Conservation (phyloP, 768 basidiomycete genomes). For the Tulasnella sp. region DNA sequence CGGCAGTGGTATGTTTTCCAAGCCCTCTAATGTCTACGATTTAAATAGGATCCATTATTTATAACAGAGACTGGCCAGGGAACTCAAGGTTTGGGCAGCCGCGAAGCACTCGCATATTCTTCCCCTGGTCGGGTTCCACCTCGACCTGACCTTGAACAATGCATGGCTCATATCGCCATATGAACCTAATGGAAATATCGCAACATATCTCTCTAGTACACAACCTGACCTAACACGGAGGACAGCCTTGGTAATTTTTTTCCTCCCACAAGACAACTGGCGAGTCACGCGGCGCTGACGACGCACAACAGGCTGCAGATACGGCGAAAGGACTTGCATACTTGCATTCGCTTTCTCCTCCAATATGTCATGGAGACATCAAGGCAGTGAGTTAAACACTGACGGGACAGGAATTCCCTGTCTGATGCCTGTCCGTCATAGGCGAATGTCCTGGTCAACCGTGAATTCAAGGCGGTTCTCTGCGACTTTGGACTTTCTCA, state of each 20-base stretch:
- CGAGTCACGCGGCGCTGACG: background rate
- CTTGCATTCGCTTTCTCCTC: background rate
- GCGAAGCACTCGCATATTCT: background rate
- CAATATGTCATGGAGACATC: slow-evolving; percentile 17
- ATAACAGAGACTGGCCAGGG: background rate
- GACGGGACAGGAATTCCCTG: background rate
- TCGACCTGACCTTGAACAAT: background rate
- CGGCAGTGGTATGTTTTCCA: background rate
- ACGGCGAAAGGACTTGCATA: slow-evolving; percentile 6
- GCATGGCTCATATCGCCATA: slow-evolving; percentile 14
- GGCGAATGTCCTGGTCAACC: slow-evolving; percentile 16
- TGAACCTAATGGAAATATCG: background rate
- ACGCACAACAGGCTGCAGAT: background rate
- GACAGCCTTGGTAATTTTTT: slow-evolving; percentile 2
- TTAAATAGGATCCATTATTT: background rate
- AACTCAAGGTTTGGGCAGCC: background rate
- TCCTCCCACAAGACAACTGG: background rate
- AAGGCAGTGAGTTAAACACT: background rate
- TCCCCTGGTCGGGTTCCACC: slow-evolving; percentile 15
- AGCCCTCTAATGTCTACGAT: background rate
- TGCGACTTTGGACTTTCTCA: slow-evolving; percentile 26
- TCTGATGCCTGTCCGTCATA: background rate
- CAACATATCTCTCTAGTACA: background rate
- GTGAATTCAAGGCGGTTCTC: background rate
- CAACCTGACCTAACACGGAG: background rate